phyloP scores from a whole-genome alignment of 768 basidiomycete genomes.

The Crucibulum laeve region DNA sequence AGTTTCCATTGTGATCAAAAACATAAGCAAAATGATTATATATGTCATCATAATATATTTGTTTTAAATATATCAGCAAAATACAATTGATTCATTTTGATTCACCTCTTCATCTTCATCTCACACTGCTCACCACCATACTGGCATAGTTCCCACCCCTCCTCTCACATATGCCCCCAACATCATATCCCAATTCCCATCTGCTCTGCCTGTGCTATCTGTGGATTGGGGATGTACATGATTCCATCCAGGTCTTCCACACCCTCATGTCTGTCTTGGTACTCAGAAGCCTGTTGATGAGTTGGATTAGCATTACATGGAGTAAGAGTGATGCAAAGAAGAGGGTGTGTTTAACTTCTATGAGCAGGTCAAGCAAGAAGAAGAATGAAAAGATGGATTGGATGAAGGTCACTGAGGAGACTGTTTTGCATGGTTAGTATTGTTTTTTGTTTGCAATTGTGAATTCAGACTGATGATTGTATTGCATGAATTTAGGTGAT shows the following conservation, averaged over 20 bases:
- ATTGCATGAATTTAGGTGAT: slow-evolving; percentile 8
- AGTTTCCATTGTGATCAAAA: too few relatives aligned
- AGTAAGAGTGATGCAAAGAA: background rate
- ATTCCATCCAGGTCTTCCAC: slow-evolving; percentile 61
- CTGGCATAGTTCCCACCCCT: too few relatives aligned
- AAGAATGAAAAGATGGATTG: slow-evolving; percentile 18
- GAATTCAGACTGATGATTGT: slow-evolving; percentile 2
- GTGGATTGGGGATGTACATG: slow-evolving; percentile 42
- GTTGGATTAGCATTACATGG: slow-evolving; percentile 27
- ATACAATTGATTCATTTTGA: too few relatives aligned
- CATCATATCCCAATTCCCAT: slow-evolving; percentile 22
- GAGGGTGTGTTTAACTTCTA: background rate
- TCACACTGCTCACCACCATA: too few relatives aligned
- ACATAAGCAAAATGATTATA: too few relatives aligned
- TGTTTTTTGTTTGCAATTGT: slow-evolving; percentile 1
- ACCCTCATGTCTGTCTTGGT: slow-evolving; percentile 61
- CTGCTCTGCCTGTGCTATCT: slow-evolving; percentile 18
- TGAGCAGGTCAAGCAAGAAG: slow-evolving; percentile 2
- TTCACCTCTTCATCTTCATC: too few relatives aligned
- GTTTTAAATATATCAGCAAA: too few relatives aligned
- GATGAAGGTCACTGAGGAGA: slow-evolving; percentile 25
- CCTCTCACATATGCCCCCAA: slow-evolving; percentile 28
- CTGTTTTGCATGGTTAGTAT: slow-evolving; percentile 27
- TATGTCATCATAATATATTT: too few relatives aligned
- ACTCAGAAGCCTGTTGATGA: slow-evolving; percentile 46